Base-by-base conservation (phyloP, 352 stramenopile genomes). In the Saprolegnia diclina region DNA sequence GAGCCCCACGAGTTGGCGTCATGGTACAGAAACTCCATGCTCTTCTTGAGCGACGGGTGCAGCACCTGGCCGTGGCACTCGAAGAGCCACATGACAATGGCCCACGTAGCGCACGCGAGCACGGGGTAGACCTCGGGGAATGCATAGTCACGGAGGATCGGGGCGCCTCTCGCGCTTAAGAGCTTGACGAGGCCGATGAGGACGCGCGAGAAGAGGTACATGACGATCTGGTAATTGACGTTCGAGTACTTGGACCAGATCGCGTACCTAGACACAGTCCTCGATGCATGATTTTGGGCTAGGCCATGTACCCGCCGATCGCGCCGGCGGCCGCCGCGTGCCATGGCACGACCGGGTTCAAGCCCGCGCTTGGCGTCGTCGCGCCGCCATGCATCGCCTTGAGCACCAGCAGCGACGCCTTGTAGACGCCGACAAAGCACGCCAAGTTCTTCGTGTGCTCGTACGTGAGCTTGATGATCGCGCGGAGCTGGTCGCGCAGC, bases 141-240 rank as follows among this genome's bases (percentile, higher is more conserved):
- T 45, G 73, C 75, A 71, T 90, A 72, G 42, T 82, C 71, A 10
- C 72, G 74, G 54, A 94, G 90, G 21, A 87, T 85, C n/a, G 80
- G 66, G 54, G 79, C 77, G 10, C 85, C 83, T 38, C 78, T 81
- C 29, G 79, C 81, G 19, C 85, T 84, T 32, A 90, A 70, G 54
- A 89, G 74, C 32, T 87, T 85, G 62, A 90, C 78, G 35, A 78
- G 42, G 42, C 76, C 82, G 73, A 94, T 92, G 56, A 93, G 73
- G 24, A 81, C 74, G 24, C 88, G 83, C 46, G 84, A 88, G 35
- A 96, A 73, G 26, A 96, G 74, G 71, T 96, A 96, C 88, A 96
- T 91, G 56, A 92, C 74, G 74, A 96, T 93, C 77, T 96, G 88
- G 76, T 88, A 94, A 77, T 96, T 96, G 55, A 96, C 85, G 62